A percentile compares a stretch with the other conserved stretches of the same genome.
These are phyloP conservation scores for Kalanchoe fedtschenkoi DNA, from an alignment of 164 flowering plant species.

Conservation along the genomic window DNA sequence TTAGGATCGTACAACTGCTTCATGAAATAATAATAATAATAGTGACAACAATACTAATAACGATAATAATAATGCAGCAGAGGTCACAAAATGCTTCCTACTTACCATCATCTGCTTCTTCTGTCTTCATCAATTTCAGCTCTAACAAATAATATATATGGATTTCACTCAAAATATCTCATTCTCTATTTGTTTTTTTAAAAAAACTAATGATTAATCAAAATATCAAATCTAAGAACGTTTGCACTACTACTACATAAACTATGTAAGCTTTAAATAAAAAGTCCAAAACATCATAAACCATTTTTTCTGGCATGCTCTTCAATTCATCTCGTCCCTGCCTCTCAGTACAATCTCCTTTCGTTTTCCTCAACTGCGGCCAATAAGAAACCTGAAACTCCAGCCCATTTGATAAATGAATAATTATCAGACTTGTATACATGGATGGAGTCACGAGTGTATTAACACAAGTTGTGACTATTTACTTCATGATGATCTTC, in stretches of 20 bases:
- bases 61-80: background rate
- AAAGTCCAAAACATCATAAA: background rate
- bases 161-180: background rate
- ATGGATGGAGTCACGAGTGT: background rate
- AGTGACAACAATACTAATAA: background rate
- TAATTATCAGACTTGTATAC: background rate
- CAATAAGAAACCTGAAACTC: background rate
- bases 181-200: too few relatives aligned
- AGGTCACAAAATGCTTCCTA: background rate
- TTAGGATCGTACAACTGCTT: too few relatives aligned
- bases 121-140: background rate
- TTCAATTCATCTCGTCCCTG: background rate
- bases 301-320: background rate
- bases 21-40: too few relatives aligned
- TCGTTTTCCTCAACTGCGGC: background rate
- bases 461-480: background rate
- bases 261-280: background rate
- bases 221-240: background rate
- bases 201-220: background rate
- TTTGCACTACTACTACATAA: background rate
- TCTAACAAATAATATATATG: background rate
- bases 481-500: slow-evolving; percentile 1
- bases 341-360: background rate
- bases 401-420: background rate
- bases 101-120: background rate